Conservation (phyloP, 768 basidiomycete genomes). For the Rhodotorula sphaerocarpa region DNA sequence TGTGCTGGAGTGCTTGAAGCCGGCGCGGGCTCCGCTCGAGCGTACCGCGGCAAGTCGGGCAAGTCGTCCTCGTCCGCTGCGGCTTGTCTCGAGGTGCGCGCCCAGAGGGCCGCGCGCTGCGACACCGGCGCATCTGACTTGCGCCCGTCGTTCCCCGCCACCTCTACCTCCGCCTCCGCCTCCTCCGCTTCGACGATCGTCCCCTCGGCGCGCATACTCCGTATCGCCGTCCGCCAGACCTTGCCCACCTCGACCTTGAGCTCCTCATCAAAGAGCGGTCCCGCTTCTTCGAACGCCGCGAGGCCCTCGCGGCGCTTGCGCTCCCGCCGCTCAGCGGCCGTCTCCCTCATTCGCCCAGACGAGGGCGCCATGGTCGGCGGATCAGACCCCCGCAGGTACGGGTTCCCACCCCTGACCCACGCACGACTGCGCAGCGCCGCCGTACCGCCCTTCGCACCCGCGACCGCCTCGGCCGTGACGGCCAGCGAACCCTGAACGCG, state of each 20-base stretch:
- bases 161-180: not conserved
- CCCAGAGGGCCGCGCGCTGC: no score
- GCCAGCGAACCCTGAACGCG: not conserved
- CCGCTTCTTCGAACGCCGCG: not conserved
- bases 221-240: constrained; percentile 16
- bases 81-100: no score
- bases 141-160: no score
- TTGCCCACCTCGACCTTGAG: constrained; percentile 3
- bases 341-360: not conserved
- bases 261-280: not conserved
- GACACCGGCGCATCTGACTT: no score
- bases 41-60: constrained; percentile 10
- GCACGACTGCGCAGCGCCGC: no score
- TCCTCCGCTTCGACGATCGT: constrained; percentile 7
- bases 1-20: not conserved
- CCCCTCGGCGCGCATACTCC: constrained; percentile 6
- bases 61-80: not conserved
- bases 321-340: not conserved
- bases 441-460: not conserved
- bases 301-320: not conserved
- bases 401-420: not conserved
- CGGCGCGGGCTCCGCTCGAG: no score
- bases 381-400: no score
- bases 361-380: not conserved
- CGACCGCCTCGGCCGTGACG: not conserved